Conservation (phyloP, 192 early-diverging fungal genomes). For the Backusella tuberculispora region DNA sequence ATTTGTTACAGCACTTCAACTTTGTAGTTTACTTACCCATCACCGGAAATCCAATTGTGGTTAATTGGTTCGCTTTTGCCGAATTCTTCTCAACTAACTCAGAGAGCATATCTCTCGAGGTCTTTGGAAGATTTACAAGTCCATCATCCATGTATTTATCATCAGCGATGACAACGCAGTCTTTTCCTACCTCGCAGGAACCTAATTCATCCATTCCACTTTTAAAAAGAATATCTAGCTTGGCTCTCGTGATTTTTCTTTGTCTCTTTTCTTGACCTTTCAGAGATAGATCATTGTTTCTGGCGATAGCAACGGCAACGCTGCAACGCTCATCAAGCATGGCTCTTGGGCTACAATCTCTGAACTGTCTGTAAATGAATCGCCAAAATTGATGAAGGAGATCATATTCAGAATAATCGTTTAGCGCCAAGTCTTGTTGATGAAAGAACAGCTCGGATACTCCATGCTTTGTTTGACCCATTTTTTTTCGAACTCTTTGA, state of each 20-base stretch:
- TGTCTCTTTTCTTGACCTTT: not conserved
- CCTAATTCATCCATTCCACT: not conserved
- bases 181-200: slow-evolving; percentile 3
- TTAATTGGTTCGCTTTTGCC: not conserved
- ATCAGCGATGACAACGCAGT: not conserved
- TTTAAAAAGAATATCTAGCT: slow-evolving; percentile 2
- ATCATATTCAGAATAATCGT: not conserved
- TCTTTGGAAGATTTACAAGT: not conserved
- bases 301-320: not conserved
- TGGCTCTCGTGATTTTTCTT: slow-evolving; percentile 5
- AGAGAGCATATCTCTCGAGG: not conserved
- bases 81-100: not conserved
- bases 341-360: not conserved
- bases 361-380: not conserved
- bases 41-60: not conserved
- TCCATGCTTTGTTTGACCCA: too few species aligned
- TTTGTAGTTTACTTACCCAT: slow-evolving; percentile 5
- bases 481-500: too few species aligned
- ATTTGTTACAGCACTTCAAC: too few species aligned
- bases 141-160: slow-evolving; percentile 4
- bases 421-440: not conserved
- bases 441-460: not conserved
- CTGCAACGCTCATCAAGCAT: not conserved
- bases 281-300: not conserved
- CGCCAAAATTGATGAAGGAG: not conserved